Base-by-base conservation (phyloP, 2,329 filamentous ascomycete genomes). In the Calonectria naviculata region DNA sequence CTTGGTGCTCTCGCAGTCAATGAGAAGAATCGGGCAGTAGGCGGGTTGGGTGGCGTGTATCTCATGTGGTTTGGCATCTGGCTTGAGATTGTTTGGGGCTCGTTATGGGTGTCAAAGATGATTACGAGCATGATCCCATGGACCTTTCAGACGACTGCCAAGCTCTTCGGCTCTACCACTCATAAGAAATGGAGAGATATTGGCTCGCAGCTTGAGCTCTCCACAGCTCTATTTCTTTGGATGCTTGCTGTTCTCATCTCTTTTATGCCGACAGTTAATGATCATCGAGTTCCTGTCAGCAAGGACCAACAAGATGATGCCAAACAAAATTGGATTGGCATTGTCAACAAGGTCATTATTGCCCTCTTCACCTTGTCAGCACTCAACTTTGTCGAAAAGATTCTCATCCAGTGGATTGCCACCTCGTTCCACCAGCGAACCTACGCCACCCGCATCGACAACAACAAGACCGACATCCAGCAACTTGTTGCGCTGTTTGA, bases 21-120 rank as follows among this genome's bases (percentile, higher is more conserved):
- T n/a, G 69, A 82, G 2, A 74, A 81, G 5, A 79, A 80, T n/a
- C 79, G 83, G 15, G 80, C 93, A 2, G 90, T 89, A 15, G 89
- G 88, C 8, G 88, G 88, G 2, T 89, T 93, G 3, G 95, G 95
- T 1, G 94, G 93, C 24, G 95, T 98, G 0, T 80, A 91, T 73
- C 85, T 98, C 52, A 85, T 95, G 71, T 98, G 96, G 96, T 98
- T 98, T 80, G 94, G 94, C 34, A 95, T 98, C 73, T 98, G 96
- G 96, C 88, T 98, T 21, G 94, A 98, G 82, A 94, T 98, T 47
- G 89, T 98, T 29, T 98, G 96, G 96, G 87, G 96, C 73, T 95
- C 95, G 0, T 87, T 98, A 0, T 98, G 96, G 96, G 92, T 93
- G 24, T 93, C 88, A 1, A 86, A 89, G 15, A 89, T 90, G 79